phyloP scores from a whole-genome alignment of 2,329 filamentous ascomycete species.

The Trichoderma koningiopsis region DNA sequence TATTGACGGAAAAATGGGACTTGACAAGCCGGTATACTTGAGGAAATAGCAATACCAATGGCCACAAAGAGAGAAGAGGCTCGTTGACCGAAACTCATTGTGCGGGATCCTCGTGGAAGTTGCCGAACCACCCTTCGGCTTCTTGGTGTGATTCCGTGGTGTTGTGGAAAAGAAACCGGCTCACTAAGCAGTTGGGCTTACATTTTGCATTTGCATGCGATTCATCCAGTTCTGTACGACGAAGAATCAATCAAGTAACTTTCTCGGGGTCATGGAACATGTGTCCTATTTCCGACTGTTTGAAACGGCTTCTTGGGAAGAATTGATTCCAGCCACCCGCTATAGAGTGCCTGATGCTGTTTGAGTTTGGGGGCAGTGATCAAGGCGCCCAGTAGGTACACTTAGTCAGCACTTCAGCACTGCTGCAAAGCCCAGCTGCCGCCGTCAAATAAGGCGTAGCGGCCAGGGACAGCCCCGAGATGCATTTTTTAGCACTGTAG shows the following conservation, averaged over 20 bases:
- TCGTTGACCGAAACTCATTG: background rate
- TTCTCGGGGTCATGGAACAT: background rate
- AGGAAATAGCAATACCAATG: background rate
- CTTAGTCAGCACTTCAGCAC: no score
- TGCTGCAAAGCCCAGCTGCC: no score
- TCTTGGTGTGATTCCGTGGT: background rate
- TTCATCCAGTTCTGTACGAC: background rate
- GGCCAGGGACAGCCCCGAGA: no score
- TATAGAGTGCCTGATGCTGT: no score
- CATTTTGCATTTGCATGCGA: background rate
- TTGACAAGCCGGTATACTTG: background rate
- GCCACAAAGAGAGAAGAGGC: background rate
- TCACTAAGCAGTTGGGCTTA: background rate
- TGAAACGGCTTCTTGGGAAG: no score
- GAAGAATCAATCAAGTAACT: background rate
- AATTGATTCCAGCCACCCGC: no score
- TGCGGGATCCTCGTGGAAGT: background rate
- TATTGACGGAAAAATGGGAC: background rate
- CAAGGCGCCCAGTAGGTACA: no score
- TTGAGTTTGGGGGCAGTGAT: no score
- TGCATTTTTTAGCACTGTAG: no score
- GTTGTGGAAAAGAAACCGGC: background rate
- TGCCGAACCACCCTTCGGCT: background rate
- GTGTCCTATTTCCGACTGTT: no score
- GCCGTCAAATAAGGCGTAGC: no score